Percentiles rank a stretch among this genome's conserved stretches.
These are phyloP conservation scores for Penicillium sclerotigenum DNA, from an alignment of 2,329 filamentous ascomycete genomes.

Conservation along the genomic window DNA sequence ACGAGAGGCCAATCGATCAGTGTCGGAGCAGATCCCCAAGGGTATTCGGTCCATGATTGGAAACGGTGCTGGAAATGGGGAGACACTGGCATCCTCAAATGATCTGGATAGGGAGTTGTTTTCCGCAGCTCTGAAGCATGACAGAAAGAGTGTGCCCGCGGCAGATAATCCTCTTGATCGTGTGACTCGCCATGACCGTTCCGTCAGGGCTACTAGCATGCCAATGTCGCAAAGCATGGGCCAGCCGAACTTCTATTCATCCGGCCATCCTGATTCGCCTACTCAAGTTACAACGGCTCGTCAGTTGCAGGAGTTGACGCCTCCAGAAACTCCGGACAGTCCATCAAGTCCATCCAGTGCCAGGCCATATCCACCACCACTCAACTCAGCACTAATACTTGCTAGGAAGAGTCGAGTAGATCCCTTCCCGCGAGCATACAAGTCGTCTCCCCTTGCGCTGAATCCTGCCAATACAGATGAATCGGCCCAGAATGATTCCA, in stretches of 20 bases:
- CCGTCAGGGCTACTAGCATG: neutral
- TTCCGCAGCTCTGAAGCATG: slow-evolving; percentile 24
- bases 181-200: neutral
- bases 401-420: slow-evolving; percentile 9
- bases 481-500: slow-evolving; percentile 1
- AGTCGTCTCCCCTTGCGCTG: slow-evolving; percentile 33
- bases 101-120: slow-evolving; percentile 29
- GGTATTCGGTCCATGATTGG: neutral
- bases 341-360: neutral
- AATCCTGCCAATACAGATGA: slow-evolving; percentile 20
- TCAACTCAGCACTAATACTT: neutral
- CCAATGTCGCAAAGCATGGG: neutral
- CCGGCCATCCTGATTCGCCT: neutral
- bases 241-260: neutral
- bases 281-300: slow-evolving; percentile 1
- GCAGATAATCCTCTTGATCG: neutral
- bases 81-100: neutral
- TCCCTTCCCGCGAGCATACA: slow-evolving; percentile 21
- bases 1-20: neutral
- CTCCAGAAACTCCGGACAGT: neutral
- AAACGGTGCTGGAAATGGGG: neutral
- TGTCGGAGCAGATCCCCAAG: neutral
- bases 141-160: slow-evolving; percentile 11
- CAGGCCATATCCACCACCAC: neutral
- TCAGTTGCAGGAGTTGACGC: slow-evolving; percentile 6